Base-by-base conservation (phyloP, 2,329 filamentous ascomycete species). In the Ophiostoma himal-ulmi region DNA sequence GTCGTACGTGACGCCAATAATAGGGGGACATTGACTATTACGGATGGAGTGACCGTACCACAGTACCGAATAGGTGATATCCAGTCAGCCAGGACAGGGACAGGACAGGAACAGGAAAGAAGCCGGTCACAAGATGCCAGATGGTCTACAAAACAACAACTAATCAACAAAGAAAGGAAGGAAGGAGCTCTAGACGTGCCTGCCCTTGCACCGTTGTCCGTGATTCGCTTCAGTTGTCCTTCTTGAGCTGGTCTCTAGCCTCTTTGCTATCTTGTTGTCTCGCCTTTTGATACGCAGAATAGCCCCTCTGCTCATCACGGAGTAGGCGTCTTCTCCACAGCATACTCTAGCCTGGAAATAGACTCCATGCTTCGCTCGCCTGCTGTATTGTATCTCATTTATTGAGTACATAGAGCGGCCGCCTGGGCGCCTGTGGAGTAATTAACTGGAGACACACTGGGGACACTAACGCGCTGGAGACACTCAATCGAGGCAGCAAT, bases 1-100 rank as follows among this genome's bases (percentile, higher is more conserved):
- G 52, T 57, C 52, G 52, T 57, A 57, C 52, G 52, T 26, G 52
- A 26, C 52, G 52, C 52, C 52, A 57, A 57, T n/a, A 57, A 57
- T 54, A 54, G 48, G 20, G 52, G 52, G n/a, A n/a, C n/a, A n/a
- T 14, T 13, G 37, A 30, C 26, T 30, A 30, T 3, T 30, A 30
- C 3, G 26, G 26, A 30, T 30, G 26, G 30, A 30, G 30, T 30
- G 30, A 30, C 30, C 30, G 30, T 30, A 30, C 30, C 4, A 30
- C 2, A 30, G 30, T 30, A 30, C 30, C 30, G 30, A 30, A 30
- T 30, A 30, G 30, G 26, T 30, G 26, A 30, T 30, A 30, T 30
- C 1, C 30, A 30, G 30, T 30, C 30, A 30, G 30, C 30, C 3
- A 30, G 30, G 30, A 30, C 30, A 30, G 30, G 30, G 1, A 48